Conservation (phyloP, 2,329 filamentous ascomycete genomes). For the Trichoderma sp. region DNA sequence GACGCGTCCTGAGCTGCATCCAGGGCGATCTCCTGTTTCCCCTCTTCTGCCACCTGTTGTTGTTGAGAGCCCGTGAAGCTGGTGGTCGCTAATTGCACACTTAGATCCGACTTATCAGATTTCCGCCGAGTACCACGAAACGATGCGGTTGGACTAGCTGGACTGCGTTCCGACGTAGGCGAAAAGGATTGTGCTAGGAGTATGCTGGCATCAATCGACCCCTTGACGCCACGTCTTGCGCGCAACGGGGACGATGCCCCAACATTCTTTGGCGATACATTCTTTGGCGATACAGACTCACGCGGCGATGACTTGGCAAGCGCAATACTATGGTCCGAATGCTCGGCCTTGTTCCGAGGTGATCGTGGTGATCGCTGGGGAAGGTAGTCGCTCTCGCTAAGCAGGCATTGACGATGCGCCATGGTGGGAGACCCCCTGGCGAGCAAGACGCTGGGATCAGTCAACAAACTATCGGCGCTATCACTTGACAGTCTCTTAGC, state of each 20-base stretch:
- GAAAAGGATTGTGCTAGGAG: constrained; percentile 5
- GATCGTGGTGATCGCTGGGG: constrained; percentile 22
- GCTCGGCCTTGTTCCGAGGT: constrained; percentile 29
- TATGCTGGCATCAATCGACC: constrained; percentile 19
- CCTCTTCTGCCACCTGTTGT: neutral
- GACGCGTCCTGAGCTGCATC: constrained; percentile 23
- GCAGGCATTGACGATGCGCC: constrained; percentile 12
- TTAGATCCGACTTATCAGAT: constrained; percentile 22
- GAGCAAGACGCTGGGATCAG: constrained; percentile 32
- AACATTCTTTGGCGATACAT: constrained; percentile 22
- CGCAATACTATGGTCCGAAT: constrained; percentile 28
- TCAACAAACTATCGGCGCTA: constrained; percentile 22
- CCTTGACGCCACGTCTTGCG: constrained; percentile 29
- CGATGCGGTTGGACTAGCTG: neutral
- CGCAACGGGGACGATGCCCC: constrained; percentile 26
- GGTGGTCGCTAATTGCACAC: constrained; percentile 26
- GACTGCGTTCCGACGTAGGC: constrained; percentile 5
- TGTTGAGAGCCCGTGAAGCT: constrained; percentile 25
- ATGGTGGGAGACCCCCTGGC: constrained; percentile 25
- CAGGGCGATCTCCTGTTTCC: constrained; percentile 20
- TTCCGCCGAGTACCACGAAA: constrained; percentile 11
- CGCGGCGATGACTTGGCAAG: constrained; percentile 24
- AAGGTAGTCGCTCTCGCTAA: constrained; percentile 19
- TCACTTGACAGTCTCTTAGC: constrained; percentile 28
- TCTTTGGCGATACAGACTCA: constrained; percentile 16